Base-by-base conservation (phyloP, 805 yeast species). In the Maudiozyma bulderi region DNA sequence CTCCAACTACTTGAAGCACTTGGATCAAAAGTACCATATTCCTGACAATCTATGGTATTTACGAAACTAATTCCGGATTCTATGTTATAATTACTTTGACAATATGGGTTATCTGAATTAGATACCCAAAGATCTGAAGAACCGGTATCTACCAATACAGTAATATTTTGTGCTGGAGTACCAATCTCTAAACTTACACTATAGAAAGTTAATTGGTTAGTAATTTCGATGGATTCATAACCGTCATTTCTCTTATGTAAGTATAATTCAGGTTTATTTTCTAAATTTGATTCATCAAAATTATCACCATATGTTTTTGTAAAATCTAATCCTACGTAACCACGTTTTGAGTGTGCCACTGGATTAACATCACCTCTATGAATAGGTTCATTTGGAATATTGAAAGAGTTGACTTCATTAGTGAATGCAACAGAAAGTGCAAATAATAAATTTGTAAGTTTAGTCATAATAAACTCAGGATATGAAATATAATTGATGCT, bases 121-220 rank as follows among this genome's bases (percentile, higher is more conserved):
- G 76, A 72, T 14, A 82, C 77, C 64, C 64, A 84, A 14, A 84
- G 65, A 60, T 84, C 91, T 0, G 85, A 74, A 0, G 88, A 82
- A 2, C 90, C 91, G 0, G 90, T 84, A 57, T 84, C 91, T 10
- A 84, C 62, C 37, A 81, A 61, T 9, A 82, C 80, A 9, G 70
- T 70, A 6, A 82, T 70, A 15, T 68, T 63, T 56, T 82, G 82
- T 1, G 70, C 59, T 1, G 80, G 74, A 0, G 86, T 76, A 4
- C 91, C 90, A 29, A 84, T 60, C 28, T 62, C 56, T 33, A 78
- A 51, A 8, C 65, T 65, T 2, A 73, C 76, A 15, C 75, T 64
- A 54, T 76, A 78, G 52, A 76, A 78, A 6, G 70, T 62, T 11
- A 58, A 52, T 46, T 69, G 66, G 52, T 76, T 77, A 8, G 57